These are phyloP conservation scores for Colletotrichum sp. DNA, from an alignment of 2,329 filamentous ascomycete genomes.

Conservation along the genomic window DNA sequence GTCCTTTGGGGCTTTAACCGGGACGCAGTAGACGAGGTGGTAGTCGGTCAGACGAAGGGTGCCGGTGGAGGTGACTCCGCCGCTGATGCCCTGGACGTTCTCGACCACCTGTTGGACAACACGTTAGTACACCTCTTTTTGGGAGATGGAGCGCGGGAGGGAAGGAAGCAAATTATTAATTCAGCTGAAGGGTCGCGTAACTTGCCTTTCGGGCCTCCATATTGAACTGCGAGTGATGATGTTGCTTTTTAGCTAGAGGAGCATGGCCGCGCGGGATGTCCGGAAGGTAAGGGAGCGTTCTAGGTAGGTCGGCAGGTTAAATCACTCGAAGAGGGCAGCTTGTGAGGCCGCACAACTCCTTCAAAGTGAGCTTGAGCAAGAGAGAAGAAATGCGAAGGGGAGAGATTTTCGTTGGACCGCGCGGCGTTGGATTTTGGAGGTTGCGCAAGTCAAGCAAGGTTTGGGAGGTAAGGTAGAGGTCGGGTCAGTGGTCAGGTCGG, in stretches of 20 bases:
- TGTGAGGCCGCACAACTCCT: not conserved
- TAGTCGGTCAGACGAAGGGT: conserved; percentile 67
- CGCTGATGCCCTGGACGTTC: conserved; percentile 64
- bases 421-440: not conserved
- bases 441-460: not conserved
- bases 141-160: not conserved
- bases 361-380: not conserved
- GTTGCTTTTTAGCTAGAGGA: conserved; percentile 14
- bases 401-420: not conserved
- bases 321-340: conserved; percentile 14
- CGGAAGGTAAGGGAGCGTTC: not conserved
- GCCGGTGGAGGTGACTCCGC: conserved; percentile 61
- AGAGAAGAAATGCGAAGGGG: not conserved
- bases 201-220: conserved; percentile 49
- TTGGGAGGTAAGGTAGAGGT: not conserved
- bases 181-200: not conserved
- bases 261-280: conserved; percentile 15
- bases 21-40: conserved; percentile 62
- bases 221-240: conserved; percentile 14
- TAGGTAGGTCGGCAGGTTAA: not conserved
- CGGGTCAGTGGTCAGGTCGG: not conserved
- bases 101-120: conserved; percentile 49
- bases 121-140: conserved; percentile 22
- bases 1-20: conserved; percentile 35
- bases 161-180: not conserved